These are phyloP conservation scores for Roridomyces roridus DNA, from an alignment of 768 basidiomycete species.

Conservation along the genomic window DNA sequence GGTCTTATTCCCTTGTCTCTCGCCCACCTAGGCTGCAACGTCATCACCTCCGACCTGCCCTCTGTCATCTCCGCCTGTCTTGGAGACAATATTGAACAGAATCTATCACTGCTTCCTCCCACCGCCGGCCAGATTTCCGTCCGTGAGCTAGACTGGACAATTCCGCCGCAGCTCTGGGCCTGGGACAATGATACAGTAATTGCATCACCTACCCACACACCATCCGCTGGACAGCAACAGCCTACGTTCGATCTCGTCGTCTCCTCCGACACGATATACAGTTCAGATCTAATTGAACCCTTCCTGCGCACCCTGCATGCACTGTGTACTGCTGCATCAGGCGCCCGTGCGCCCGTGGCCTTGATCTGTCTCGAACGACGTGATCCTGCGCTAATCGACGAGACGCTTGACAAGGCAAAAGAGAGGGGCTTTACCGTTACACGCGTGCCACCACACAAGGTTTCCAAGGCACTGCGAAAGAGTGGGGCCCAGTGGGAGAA, in stretches of 20 bases:
- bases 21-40: constrained; percentile 64
- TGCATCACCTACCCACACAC: constrained; percentile 34
- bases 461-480: constrained; percentile 66
- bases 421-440: constrained; percentile 63
- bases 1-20: constrained; percentile 57
- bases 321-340: constrained; percentile 45
- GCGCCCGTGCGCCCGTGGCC: constrained; percentile 50
- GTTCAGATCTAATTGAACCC: constrained; percentile 62
- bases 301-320: constrained; percentile 71
- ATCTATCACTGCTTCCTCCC: constrained; percentile 40
- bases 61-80: constrained; percentile 71
- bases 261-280: constrained; percentile 86
- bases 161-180: constrained; percentile 57
- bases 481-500: constrained; percentile 63
- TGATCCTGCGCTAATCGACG: constrained; percentile 69
- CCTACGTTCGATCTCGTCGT: constrained; percentile 80
- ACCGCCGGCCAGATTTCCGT: constrained; percentile 58
- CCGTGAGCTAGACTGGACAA: constrained; percentile 75
- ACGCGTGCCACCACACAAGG: constrained; percentile 62
- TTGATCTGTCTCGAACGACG: constrained; percentile 79
- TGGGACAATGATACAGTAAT: constrained; percentile 54
- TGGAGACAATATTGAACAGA: constrained; percentile 61
- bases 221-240: constrained; percentile 18
- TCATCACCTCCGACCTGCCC: constrained; percentile 77
- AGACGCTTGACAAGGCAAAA: constrained; percentile 61